Evolutionary conservation across 768 basidiomycete genomes (phyloP).

Genomic region (Boletus pseudo-olivaceus): DNA sequence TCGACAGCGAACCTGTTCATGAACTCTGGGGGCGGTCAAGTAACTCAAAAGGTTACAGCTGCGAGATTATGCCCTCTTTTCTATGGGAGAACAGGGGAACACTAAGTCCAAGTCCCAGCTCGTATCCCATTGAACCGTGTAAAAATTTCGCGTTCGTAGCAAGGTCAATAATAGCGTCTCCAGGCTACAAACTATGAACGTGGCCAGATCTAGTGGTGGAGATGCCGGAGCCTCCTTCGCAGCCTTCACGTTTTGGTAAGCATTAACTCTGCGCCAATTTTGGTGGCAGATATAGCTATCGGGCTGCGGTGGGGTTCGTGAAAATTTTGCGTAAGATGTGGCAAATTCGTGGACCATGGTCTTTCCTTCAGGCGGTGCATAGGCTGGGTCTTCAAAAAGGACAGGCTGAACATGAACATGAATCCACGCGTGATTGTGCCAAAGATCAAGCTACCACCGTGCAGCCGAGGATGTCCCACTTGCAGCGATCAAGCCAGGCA

Average conservation of each 20-base stretch:
- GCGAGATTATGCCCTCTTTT: background rate
- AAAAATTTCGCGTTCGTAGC: background rate
- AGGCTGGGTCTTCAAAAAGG: too few species aligned
- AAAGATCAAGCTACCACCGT: too few species aligned
- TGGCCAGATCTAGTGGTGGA: background rate
- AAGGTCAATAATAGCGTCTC: background rate
- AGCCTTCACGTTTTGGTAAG: background rate
- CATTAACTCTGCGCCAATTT: background rate
- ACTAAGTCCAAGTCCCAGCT: background rate
- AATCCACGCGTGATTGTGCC: background rate
- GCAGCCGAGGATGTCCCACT: background rate
- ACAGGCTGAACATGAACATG: background rate
- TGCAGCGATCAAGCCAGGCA: background rate
- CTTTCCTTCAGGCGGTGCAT: background rate
- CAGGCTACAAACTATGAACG: too few species aligned
- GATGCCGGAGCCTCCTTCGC: background rate
- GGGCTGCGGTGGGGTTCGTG: background rate
- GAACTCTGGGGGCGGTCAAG: background rate
- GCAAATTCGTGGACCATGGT: background rate
- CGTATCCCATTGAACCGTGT: background rate
- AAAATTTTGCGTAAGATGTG: background rate
- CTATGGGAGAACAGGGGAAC: background rate
- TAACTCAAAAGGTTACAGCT: too few species aligned
- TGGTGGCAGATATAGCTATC: background rate
- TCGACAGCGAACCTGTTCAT: background rate